phyloP scores from a whole-genome alignment of 495 filamentous ascomycete genomes.

The Hypoxylon intermedium region DNA sequence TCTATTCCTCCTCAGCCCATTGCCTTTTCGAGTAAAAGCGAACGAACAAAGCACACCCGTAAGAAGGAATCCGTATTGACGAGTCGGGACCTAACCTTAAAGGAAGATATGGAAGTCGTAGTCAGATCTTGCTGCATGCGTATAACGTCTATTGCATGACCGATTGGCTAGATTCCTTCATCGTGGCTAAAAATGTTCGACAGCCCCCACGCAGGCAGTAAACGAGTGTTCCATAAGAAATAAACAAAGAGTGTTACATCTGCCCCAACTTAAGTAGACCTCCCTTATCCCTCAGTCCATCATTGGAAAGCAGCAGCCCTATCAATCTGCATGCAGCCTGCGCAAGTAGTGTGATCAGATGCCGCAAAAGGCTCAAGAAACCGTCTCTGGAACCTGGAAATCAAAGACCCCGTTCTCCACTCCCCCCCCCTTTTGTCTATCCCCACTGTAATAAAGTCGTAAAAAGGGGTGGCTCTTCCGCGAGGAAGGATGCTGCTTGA shows the following conservation, averaged over 20 bases:
- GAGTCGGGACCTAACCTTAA: constrained; percentile 21
- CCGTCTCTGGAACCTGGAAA: neutral
- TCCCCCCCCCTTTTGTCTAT: constrained; percentile 3
- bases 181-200: constrained; percentile 34
- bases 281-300: constrained; percentile 17
- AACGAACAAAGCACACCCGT: constrained; percentile 27
- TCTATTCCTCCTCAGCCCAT: neutral
- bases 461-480: constrained; percentile 25
- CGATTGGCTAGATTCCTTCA: constrained; percentile 24
- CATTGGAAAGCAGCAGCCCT: constrained; percentile 20
- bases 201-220: constrained; percentile 29
- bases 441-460: neutral
- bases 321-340: constrained; percentile 18
- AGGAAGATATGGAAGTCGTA: constrained; percentile 24
- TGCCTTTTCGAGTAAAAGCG: constrained; percentile 32
- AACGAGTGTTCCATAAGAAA: constrained; percentile 10
- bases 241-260: constrained; percentile 8
- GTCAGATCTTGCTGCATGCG: constrained; percentile 32
- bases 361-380: constrained; percentile 10
- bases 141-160: constrained; percentile 14
- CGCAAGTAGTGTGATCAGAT: constrained; percentile 15
- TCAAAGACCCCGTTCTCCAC: constrained; percentile 6
- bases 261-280: constrained; percentile 6
- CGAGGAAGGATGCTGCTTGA: constrained; percentile 31
- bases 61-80: constrained; percentile 21